These are phyloP conservation scores for Cercospora sp. DNA, from an alignment of 2,329 filamentous ascomycete genomes.

Conservation along the genomic window DNA sequence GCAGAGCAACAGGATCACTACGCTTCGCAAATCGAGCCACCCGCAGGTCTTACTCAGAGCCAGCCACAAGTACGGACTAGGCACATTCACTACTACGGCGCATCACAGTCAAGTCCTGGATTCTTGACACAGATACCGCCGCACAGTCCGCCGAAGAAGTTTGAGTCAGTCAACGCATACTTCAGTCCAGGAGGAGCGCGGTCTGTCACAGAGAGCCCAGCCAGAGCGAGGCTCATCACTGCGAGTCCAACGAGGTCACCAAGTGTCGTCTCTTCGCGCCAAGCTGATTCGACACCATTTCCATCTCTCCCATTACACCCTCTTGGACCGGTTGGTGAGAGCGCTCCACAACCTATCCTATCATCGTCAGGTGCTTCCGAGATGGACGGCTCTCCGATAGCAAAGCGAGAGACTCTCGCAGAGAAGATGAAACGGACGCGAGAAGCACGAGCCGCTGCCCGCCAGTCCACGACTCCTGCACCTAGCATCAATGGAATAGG, in stretches of 20 bases:
- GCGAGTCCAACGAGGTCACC: not conserved
- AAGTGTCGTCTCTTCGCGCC: constrained; percentile 8
- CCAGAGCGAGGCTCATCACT: not conserved
- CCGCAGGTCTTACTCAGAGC: constrained; percentile 4
- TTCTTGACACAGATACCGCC: constrained; percentile 31
- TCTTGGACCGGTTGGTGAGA: constrained; percentile 31
- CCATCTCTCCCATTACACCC: constrained; percentile 30
- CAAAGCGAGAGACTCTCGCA: constrained; percentile 17
- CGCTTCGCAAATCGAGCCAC: not conserved
- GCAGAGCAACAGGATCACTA: not conserved
- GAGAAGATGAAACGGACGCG: constrained; percentile 25
- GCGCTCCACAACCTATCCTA: constrained; percentile 25
- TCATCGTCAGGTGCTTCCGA: not conserved
- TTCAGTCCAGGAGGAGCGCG: constrained; percentile 4
- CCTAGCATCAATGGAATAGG: not conserved
- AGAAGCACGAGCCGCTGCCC: constrained; percentile 9
- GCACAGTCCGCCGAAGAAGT: not conserved
- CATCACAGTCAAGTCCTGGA: constrained; percentile 18
- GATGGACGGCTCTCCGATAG: constrained; percentile 24
- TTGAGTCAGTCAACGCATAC: not conserved
- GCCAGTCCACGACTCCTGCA: constrained; percentile 15
- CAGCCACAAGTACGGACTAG: not conserved
- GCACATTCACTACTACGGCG: constrained; percentile 1
- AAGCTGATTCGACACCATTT: constrained; percentile 26
- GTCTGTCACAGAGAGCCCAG: not conserved